Percentiles rank a stretch among this genome's conserved stretches.
Evolutionary conservation across 148 eudicot species (phyloP).

Genomic region (Agrostemma githago): DNA sequence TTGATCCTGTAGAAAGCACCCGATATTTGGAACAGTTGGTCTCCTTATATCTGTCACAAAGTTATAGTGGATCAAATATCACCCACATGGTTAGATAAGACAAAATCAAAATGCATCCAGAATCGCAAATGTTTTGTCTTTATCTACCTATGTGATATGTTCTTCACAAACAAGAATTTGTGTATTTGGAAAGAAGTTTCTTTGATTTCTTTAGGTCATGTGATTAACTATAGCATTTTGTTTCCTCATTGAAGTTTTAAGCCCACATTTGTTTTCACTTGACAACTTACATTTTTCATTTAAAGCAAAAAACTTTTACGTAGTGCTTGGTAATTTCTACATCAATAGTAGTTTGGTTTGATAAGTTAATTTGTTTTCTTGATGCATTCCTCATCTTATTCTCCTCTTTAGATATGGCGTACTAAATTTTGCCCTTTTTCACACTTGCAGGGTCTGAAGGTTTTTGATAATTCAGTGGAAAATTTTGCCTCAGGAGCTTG

Average conservation of each 20-base stretch:
- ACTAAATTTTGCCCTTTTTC: background rate
- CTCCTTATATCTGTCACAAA: no score
- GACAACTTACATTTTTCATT: background rate
- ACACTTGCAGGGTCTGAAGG: slow-evolving; percentile 76
- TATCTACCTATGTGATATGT: no score
- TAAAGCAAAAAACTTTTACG: background rate
- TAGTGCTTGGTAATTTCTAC: background rate
- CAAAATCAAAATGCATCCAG: no score
- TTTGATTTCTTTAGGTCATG: background rate
- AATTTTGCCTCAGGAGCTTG: slow-evolving; percentile 93
- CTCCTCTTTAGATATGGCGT: background rate
- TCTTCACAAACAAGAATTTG: background rate
- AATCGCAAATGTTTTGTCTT: no score
- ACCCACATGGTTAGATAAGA: no score
- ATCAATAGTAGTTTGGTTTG: background rate
- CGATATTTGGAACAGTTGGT: no score
- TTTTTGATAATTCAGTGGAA: slow-evolving; percentile 71
- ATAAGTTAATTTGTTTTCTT: background rate
- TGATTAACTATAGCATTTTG: background rate
- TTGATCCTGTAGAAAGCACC: background rate
- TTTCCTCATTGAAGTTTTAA: background rate
- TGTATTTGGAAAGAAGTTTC: background rate
- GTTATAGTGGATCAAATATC: no score
- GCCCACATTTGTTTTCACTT: background rate
- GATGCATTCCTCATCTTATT: slow-evolving; percentile 14